Conservation (phyloP, 805 yeast species). For the Schwanniomyces polymorphus region DNA sequence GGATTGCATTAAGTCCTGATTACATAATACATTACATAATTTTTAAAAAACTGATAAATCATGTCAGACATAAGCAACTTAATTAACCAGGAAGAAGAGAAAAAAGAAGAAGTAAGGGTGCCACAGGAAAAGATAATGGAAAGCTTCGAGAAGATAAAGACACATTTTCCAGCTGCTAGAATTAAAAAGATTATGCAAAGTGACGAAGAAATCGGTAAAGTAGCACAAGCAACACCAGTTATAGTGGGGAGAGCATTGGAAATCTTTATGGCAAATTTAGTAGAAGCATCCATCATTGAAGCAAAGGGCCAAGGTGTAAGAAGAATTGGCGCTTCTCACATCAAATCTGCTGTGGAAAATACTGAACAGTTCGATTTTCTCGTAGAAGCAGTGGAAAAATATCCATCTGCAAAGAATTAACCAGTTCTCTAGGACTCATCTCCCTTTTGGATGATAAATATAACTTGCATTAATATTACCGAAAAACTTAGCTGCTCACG, state of each 20-base stretch:
- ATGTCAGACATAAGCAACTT: slow-evolving; percentile 6
- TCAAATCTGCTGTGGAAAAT: slow-evolving; percentile 77
- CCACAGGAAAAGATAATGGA: slow-evolving; percentile 31
- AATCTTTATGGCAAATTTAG: slow-evolving; percentile 84
- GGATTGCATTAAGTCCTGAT: background rate
- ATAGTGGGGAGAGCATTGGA: slow-evolving; percentile 95
- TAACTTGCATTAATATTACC: background rate
- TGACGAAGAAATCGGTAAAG: slow-evolving; percentile 98
- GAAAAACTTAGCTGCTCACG: background rate
- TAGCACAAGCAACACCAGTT: slow-evolving; percentile 98
- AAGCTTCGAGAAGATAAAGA: slow-evolving; percentile 57
- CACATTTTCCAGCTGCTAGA: slow-evolving; percentile 90
- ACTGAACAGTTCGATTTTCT: slow-evolving; percentile 94
- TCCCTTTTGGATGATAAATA: background rate
- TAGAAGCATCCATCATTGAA: slow-evolving; percentile 76
- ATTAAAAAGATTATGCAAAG: slow-evolving; percentile 96
- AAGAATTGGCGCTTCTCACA: slow-evolving; percentile 78
- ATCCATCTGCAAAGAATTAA: slow-evolving; percentile 40
- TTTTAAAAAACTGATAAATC: background rate
- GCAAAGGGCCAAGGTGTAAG: slow-evolving; percentile 75
- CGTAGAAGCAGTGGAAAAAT: slow-evolving; percentile 69
- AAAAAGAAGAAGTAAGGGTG: slow-evolving; percentile 11
- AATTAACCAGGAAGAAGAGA: slow-evolving; percentile 5
- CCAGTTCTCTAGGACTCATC: background rate
- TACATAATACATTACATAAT: background rate